Evolutionary conservation across 768 basidiomycete species (phyloP), one percentile per base, ranked within the genome.

Genomic region (Nidularia pulvinata): DNA sequence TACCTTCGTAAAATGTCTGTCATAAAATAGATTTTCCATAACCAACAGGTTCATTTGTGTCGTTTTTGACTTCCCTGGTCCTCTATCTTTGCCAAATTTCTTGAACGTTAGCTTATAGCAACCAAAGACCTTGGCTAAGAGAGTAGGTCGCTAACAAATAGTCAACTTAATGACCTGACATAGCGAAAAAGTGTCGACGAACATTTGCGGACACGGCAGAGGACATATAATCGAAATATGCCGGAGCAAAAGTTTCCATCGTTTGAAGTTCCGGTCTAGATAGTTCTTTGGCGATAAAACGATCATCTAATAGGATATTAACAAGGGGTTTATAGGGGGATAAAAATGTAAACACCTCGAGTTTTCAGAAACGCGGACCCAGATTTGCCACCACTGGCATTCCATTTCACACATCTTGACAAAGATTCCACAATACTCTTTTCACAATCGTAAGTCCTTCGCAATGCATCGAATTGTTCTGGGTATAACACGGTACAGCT

Each of bases 21-120:
- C 92, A 67, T 97, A 95, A 65, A 98, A 97, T 7, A 96, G 75
- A 62, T 95, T 99, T 71, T 99, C 97, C 96, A 98, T 98, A 48
- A 99, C 92, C 36, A 98, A 74, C 19, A 99, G 76, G 62, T 97
- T 97, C 92, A 98, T 95, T 59, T 95, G 85, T 6, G 89, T 92
- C 2, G 87, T 82, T 64, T 92, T 93, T 5, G 85, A 82, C 69
- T 79, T 91, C 50, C 79, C 82, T 7, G 77, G 65, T 6, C 78
- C 78, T 55, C 76, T 83, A 58, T 91, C 92, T 55, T 85, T 88
- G 30, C 85, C 83, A 1, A 83, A 83, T 67, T 93, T 94, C 59
- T 84, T 84, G 73, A 95, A 95, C 3, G 91, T 91, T 56, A 99
- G 78, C 65, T 97, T 96, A 69, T 91, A 99, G 62, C 95, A 95